Percentiles rank a stretch among this genome's conserved stretches.
phyloP scores from a whole-genome alignment of 2,329 filamentous ascomycete genomes.

The Sporothrix globosa region DNA sequence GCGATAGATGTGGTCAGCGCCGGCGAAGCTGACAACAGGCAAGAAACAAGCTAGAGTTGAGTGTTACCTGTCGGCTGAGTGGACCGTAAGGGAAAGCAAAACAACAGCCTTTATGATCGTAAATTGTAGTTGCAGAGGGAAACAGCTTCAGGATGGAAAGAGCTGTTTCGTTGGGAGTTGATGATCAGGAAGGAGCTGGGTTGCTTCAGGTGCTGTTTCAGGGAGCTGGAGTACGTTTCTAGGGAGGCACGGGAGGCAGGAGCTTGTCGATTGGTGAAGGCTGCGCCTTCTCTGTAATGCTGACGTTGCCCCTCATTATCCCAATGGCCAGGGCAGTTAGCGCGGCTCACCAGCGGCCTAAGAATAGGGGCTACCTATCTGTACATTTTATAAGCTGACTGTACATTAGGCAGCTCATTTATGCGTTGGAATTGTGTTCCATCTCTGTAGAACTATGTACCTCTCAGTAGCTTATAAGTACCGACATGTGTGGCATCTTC shows the following conservation, averaged over 20 bases:
- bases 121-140: conserved; percentile 10
- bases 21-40: background rate
- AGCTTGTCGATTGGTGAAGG: conserved; percentile 22
- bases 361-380: background rate
- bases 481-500: conserved; percentile 20
- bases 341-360: conserved; percentile 2
- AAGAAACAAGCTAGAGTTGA: background rate
- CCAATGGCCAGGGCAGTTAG: background rate
- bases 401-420: background rate
- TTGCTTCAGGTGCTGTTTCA: conserved; percentile 31
- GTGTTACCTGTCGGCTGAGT: background rate
- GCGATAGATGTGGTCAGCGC: background rate
- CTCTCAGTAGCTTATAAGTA: background rate
- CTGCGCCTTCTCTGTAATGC: conserved; percentile 9
- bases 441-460: background rate
- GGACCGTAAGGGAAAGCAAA: background rate
- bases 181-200: conserved; percentile 9
- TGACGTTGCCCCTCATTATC: conserved; percentile 27
- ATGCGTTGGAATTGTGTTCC: too few relatives aligned
- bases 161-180: background rate
- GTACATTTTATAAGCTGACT: background rate
- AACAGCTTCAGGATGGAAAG: background rate
- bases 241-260: background rate
- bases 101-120: background rate
- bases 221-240: conserved; percentile 16